Base-by-base conservation (phyloP, 176 grass and related monocot genomes). In the Phoenix roebelenii region DNA sequence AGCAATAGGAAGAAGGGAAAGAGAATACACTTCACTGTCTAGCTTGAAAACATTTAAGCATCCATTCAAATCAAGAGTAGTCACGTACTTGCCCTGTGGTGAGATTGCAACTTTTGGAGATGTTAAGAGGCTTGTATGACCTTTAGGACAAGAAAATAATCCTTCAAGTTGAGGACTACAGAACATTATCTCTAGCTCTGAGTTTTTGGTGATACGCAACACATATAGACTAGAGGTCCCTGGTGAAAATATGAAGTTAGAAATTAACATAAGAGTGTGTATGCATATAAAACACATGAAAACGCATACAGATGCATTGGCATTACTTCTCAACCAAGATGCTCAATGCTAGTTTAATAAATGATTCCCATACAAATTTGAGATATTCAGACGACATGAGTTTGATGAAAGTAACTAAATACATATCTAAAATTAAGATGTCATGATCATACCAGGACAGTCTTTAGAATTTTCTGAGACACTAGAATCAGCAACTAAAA, bases 31-130 rank as follows among this genome's bases (percentile, higher is more conserved):
- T 54, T 80, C 59, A 64, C 35, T 55, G 58, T 77, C 69, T 66
- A 96, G 67, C 57, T 77, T 72, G 68, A 88, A 85, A 58, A 97
- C 62, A 57, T 80, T 72, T 50, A 85, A 68, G 77, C 64, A 73
- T 52, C 92, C 92, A 78, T 78, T 68, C 50, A 87, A 90, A 82
- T 97, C 87, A 39, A 97, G 67, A 55, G 69, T 80, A 68, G 87
- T 83, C 32, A 96, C 77, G 63, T 68, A 60, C 57, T 88, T 90
- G 39, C 80, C 76, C 54, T 85, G 80, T 60, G 86, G 87, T 60
- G 92, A 96, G 58, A 96, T 96, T 73, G 76, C 73, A 68, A 90
- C 67, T 86, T 90, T 96, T 14, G 83, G 83, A 72, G 72, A 79
- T 55, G 78, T 61, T 49, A 75, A 28, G 62, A 72, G 54, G 18